phyloP scores from a whole-genome alignment of 352 stramenopile genomes.

The Achlya hypogyna region DNA sequence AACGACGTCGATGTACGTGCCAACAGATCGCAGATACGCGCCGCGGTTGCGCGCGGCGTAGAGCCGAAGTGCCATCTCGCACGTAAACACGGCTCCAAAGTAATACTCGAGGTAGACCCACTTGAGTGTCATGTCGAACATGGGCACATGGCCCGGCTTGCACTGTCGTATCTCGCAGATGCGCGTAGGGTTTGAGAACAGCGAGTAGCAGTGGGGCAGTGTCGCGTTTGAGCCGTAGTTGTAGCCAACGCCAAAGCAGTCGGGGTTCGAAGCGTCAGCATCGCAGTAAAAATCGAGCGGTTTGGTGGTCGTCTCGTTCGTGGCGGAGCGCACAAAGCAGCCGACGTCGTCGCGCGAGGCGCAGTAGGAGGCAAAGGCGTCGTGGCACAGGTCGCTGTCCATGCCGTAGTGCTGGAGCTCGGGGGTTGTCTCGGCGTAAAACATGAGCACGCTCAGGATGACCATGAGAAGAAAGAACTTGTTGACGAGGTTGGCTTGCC shows the following conservation, averaged over 20 bases:
- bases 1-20: slow-evolving; percentile 54
- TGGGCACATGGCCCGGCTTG: slow-evolving; percentile 1
- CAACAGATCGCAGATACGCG: slow-evolving; percentile 40
- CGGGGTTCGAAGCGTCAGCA: not conserved
- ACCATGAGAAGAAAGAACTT: slow-evolving; percentile 42
- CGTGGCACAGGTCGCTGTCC: slow-evolving; percentile 32
- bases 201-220: not conserved
- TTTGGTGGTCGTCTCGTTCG: slow-evolving; percentile 10
- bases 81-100: slow-evolving; percentile 45
- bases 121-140: slow-evolving; percentile 49
- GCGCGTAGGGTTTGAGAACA: not conserved
- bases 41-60: slow-evolving; percentile 34
- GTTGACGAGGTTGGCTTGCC: slow-evolving; percentile 33
- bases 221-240: not conserved
- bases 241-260: not conserved
- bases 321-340: slow-evolving; percentile 33
- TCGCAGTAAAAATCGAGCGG: slow-evolving; percentile 43
- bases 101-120: slow-evolving; percentile 73
- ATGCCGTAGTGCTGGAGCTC: slow-evolving; percentile 45
- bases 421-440: slow-evolving; percentile 58
- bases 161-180: slow-evolving; percentile 14
- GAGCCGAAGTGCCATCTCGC: slow-evolving; percentile 50
- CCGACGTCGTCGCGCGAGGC: slow-evolving; percentile 28
- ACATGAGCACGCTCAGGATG: slow-evolving; percentile 55
- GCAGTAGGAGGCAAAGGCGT: slow-evolving; percentile 51